Evolutionary conservation across 768 basidiomycete species (phyloP).

Genomic region (Phanerochaete sordida): DNA sequence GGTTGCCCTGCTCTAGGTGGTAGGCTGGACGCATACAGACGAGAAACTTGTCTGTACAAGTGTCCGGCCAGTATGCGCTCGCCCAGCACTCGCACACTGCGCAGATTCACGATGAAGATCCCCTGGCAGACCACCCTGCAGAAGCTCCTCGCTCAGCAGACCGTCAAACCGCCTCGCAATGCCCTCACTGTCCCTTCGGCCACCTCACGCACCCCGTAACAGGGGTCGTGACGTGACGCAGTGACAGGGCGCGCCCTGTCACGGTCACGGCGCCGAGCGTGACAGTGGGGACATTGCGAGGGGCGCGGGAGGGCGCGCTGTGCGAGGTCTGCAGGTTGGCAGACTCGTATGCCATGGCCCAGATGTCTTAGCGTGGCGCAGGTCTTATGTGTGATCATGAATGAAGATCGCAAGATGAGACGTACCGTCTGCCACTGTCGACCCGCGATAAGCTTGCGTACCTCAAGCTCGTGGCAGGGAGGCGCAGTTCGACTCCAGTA

Average conservation of each 20-base stretch:
- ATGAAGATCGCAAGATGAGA: no score
- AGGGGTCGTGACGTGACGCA: background rate
- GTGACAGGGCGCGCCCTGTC: background rate
- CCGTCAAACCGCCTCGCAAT: background rate
- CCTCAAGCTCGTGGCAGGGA: no score
- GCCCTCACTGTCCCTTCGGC: background rate
- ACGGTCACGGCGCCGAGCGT: background rate
- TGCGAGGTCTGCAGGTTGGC: no score
- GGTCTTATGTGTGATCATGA: no score
- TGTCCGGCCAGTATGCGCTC: background rate
- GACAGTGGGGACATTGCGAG: background rate
- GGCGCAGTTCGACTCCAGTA: no score
- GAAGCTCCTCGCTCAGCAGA: background rate
- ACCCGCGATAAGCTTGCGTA: no score
- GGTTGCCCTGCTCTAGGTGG: background rate
- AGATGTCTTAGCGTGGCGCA: no score
- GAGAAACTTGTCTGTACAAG: background rate
- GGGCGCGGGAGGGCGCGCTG: no score
- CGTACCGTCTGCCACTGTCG: no score
- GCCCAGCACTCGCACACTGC: background rate
- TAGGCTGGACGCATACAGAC: background rate
- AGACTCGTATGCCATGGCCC: no score
- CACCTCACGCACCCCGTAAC: background rate
- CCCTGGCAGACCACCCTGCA: background rate
- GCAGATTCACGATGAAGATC: background rate